Evolutionary conservation across 345 rosid genomes (phyloP).

Genomic region (Eucalyptus tenuipes): DNA sequence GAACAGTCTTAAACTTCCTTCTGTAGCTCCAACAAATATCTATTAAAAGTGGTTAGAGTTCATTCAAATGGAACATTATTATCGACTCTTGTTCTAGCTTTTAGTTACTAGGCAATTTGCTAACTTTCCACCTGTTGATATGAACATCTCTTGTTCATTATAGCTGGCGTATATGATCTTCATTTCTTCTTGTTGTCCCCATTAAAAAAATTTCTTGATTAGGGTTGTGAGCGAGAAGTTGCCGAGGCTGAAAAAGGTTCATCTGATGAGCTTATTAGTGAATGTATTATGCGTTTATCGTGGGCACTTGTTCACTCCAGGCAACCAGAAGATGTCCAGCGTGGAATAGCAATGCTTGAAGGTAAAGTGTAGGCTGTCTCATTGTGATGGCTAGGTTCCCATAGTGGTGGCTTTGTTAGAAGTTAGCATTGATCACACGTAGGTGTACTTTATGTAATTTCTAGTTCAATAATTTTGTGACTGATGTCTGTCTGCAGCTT

Average conservation of each 20-base stretch:
- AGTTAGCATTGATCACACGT: not conserved
- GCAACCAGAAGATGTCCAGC: slow-evolving; percentile 46
- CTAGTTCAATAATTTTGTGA: not conserved
- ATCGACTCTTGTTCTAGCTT: not conserved
- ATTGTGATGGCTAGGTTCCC: not conserved
- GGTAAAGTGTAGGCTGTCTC: slow-evolving; percentile 9
- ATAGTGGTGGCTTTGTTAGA: not conserved
- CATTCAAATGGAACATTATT: not conserved
- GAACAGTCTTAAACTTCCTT: not conserved
- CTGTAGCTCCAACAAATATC: not conserved
- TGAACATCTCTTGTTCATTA: not conserved
- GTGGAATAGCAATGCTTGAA: slow-evolving; percentile 87
- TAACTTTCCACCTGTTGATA: not conserved
- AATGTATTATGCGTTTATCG: slow-evolving; percentile 58
- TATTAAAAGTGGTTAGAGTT: not conserved
- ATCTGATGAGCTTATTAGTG: slow-evolving; percentile 33
- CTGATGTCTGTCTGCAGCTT: slow-evolving; percentile 15
- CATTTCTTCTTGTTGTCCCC: not conserved
- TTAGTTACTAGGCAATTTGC: not conserved
- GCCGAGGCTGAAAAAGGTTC: slow-evolving; percentile 44
- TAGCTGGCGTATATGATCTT: not conserved
- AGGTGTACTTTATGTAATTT: not conserved
- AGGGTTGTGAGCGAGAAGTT: slow-evolving; percentile 75
- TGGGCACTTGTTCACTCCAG: slow-evolving; percentile 89
- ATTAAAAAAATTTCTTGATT: not conserved